Conservation (phyloP, 805 yeast species). For the Candida morakotiae region DNA sequence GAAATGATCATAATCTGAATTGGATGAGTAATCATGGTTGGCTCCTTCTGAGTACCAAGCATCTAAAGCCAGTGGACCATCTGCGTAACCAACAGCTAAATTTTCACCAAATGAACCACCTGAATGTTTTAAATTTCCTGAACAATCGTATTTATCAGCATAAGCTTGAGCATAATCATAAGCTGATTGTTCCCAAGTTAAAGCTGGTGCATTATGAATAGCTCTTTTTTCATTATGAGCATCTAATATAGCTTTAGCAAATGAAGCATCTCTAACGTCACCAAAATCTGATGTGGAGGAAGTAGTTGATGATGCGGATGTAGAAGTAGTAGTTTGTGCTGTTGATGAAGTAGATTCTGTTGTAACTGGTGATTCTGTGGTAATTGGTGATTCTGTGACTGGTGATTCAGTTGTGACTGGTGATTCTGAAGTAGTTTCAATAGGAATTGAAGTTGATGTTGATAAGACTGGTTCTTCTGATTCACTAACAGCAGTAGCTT, state of each 20-base stretch:
- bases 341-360: slow-evolving; percentile 10
- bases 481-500: slow-evolving; percentile 19
- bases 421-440: neutral
- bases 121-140: slow-evolving; percentile 33
- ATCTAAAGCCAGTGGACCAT: slow-evolving; percentile 26
- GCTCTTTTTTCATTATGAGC: slow-evolving; percentile 61
- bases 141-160: slow-evolving; percentile 46
- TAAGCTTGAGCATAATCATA: slow-evolving; percentile 50
- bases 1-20: slow-evolving; percentile 54
- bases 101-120: slow-evolving; percentile 41
- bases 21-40: slow-evolving; percentile 21
- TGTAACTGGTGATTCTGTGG: neutral
- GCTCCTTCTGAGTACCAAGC: slow-evolving; percentile 41
- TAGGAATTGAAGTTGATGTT: neutral
- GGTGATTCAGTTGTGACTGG: neutral
- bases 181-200: slow-evolving; percentile 54
- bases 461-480: neutral
- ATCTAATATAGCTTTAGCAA: slow-evolving; percentile 45
- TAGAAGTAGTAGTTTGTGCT: slow-evolving; percentile 9
- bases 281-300: slow-evolving; percentile 8
- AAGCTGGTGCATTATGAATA: slow-evolving; percentile 44
- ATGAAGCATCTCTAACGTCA: slow-evolving; percentile 18
- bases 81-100: slow-evolving; percentile 33
- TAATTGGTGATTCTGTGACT: neutral
- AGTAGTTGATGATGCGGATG: slow-evolving; percentile 1